These are phyloP conservation scores for Hypoxylon subgilvum DNA, from an alignment of 495 filamentous ascomycete species.

Conservation along the genomic window DNA sequence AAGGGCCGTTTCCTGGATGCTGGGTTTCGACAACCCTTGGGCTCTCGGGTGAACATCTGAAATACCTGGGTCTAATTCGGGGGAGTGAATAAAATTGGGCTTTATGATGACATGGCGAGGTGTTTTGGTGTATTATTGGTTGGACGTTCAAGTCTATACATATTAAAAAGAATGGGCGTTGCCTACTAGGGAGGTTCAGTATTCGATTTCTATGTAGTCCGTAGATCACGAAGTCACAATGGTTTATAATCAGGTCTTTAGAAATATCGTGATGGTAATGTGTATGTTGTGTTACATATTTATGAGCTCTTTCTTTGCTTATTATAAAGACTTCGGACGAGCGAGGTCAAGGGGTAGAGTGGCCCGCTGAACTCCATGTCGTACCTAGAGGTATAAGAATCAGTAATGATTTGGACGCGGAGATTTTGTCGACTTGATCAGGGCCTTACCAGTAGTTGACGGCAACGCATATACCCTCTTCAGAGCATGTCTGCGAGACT, in stretches of 20 bases:
- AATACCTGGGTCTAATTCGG: too few relatives aligned
- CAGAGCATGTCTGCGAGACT: constrained; percentile 67
- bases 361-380: constrained; percentile 71
- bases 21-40: constrained; percentile 38
- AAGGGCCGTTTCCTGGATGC: constrained; percentile 58
- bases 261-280: too few relatives aligned
- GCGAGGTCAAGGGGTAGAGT: constrained; percentile 61
- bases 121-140: constrained; percentile 18
- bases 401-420: neutral
- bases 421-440: neutral
- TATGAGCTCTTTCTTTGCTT: constrained; percentile 9
- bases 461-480: constrained; percentile 71
- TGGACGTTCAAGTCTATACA: too few relatives aligned
- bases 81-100: too few relatives aligned
- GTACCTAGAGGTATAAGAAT: constrained; percentile 55
- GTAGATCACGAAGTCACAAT: constrained; percentile 6
- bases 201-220: neutral
- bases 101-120: constrained; percentile 6
- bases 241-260: too few relatives aligned
- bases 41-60: constrained; percentile 33
- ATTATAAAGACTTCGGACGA: constrained; percentile 52
- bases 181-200: neutral
- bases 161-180: too few relatives aligned
- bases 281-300: too few relatives aligned
- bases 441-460: constrained; percentile 77